phyloP scores from a whole-genome alignment of 2,329 filamentous ascomycete species.

The Dothideomycetidae sp. region DNA sequence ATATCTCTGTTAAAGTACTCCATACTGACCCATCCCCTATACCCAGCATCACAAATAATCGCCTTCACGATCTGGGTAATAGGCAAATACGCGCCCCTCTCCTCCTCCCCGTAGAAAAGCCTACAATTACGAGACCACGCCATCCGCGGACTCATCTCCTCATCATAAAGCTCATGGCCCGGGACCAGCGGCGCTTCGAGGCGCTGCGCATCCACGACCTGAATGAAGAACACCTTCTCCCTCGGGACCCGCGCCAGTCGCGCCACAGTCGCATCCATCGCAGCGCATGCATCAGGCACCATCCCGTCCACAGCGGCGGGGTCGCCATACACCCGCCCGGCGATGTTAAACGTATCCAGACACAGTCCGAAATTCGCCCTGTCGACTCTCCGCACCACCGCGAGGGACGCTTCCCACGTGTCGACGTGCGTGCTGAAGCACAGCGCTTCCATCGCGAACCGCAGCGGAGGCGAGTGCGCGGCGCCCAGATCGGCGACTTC shows the following conservation, averaged over 20 bases:
- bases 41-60: conserved; percentile 50
- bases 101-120: conserved; percentile 47
- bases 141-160: conserved; percentile 49
- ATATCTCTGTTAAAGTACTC: conserved; percentile 54
- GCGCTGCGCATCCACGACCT: conserved; percentile 60
- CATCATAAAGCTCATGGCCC: conserved; percentile 42
- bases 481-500: conserved; percentile 55
- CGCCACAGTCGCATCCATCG: conserved; percentile 40
- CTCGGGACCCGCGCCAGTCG: conserved; percentile 44
- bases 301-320: conserved; percentile 10
- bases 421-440: conserved; percentile 57
- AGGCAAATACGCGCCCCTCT: conserved; percentile 53
- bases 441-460: conserved; percentile 61
- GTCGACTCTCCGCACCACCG: conserved; percentile 39
- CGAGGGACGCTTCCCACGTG: conserved; percentile 60
- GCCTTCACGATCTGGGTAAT: conserved; percentile 45
- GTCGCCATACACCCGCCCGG: conserved; percentile 13
- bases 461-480: conserved; percentile 39
- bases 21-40: conserved; percentile 55
- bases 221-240: conserved; percentile 58
- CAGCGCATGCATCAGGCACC: conserved; percentile 28
- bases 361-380: conserved; percentile 14
- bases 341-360: conserved; percentile 16
- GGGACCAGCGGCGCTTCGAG: conserved; percentile 41
- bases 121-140: conserved; percentile 62